Evolutionary conservation across 306 rosid genomes (phyloP).

Genomic region (Sechiopsis laciniata): DNA sequence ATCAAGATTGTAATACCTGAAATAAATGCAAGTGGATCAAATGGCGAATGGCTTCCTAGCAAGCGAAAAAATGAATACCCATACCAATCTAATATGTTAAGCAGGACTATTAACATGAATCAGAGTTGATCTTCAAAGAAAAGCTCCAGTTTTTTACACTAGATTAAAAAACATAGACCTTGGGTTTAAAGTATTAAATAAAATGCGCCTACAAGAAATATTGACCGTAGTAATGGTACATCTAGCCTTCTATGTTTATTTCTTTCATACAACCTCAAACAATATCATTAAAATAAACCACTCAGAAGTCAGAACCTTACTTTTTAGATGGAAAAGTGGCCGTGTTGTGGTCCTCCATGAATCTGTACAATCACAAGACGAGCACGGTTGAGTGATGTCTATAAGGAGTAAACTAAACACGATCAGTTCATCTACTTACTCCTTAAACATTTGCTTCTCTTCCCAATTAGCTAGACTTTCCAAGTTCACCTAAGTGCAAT

Average conservation of each 20-base stretch:
- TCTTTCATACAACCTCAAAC: neutral
- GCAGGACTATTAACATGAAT: neutral
- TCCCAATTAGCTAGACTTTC: slow-evolving; percentile 92
- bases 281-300: neutral
- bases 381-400: neutral
- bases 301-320: slow-evolving; percentile 37
- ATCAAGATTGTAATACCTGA: slow-evolving; percentile 90
- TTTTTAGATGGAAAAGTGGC: slow-evolving; percentile 95
- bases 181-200: neutral
- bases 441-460: slow-evolving; percentile 92
- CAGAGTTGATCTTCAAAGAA: slow-evolving; percentile 7
- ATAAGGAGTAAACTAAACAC: slow-evolving; percentile 12
- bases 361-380: slow-evolving; percentile 39
- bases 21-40: neutral
- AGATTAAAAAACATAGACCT: neutral
- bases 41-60: neutral
- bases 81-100: neutral
- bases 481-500: slow-evolving; percentile 59
- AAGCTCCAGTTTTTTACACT: neutral
- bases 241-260: neutral
- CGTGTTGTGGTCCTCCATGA: slow-evolving; percentile 98
- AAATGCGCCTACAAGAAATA: neutral
- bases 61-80: neutral
- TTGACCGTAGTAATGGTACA: neutral
- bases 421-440: slow-evolving; percentile 41